These are phyloP conservation scores for Elsinoe perseae DNA, from an alignment of 2,329 filamentous ascomycete species.

Conservation along the genomic window DNA sequence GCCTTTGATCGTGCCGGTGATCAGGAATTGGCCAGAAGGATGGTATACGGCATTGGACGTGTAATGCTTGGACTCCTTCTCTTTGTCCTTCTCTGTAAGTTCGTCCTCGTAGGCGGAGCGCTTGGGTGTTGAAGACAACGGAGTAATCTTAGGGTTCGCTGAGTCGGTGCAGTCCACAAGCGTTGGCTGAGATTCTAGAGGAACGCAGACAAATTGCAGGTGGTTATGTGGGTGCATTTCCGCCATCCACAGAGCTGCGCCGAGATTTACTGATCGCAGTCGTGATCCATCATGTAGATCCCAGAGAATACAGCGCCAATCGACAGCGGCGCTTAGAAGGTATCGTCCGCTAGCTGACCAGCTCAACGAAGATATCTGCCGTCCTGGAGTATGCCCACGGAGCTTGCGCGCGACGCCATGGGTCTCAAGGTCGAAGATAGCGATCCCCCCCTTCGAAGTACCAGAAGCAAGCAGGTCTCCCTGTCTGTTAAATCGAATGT, in stretches of 20 bases:
- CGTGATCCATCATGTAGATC: constrained; percentile 68
- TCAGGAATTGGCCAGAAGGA: constrained; percentile 73
- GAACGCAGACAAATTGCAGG: constrained; percentile 76
- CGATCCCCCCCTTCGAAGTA: constrained; percentile 81
- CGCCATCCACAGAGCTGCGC: constrained; percentile 89
- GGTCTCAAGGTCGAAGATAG: constrained; percentile 95
- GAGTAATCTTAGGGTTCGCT: constrained; percentile 51
- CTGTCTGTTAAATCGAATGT: constrained; percentile 80
- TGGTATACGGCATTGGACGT: constrained; percentile 92
- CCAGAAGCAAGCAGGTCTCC: constrained; percentile 94
- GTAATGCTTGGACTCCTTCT: constrained; percentile 88
- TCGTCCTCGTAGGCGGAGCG: constrained; percentile 64
- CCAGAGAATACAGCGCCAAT: constrained; percentile 96
- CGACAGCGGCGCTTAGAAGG: constrained; percentile 84
- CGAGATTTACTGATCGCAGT: constrained; percentile 79
- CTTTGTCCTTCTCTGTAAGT: constrained; percentile 74
- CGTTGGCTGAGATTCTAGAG: constrained; percentile 88
- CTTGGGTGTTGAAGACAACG: constrained; percentile 59
- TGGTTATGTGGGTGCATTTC: constrained; percentile 88
- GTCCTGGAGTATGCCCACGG: constrained; percentile 67
- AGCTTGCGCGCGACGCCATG: constrained; percentile 94
- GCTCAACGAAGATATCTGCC: constrained; percentile 87
- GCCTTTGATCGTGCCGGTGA: constrained; percentile 89
- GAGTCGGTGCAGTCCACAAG: constrained; percentile 58
- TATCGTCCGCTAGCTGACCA: constrained; percentile 92